Conservation (phyloP, 371 early-diverging fungal species). For the Funneliformis caledonium region DNA sequence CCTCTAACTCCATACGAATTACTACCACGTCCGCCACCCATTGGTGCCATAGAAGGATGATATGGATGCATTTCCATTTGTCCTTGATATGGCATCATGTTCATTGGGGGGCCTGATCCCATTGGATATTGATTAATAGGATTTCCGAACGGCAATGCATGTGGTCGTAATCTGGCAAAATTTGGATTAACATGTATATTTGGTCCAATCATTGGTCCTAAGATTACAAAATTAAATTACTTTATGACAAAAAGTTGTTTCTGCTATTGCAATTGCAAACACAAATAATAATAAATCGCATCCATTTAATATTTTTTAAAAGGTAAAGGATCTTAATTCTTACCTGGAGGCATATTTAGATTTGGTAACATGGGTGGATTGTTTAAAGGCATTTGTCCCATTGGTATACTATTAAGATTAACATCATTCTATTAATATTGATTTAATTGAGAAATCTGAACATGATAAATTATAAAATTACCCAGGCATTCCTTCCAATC, state of each 20-base stretch:
- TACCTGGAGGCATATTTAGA: conserved; percentile 1
- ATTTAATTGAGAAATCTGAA: background rate
- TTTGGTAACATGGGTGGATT: conserved; percentile 17
- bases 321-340: background rate
- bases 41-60: conserved; percentile 8
- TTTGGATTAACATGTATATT: conserved; percentile 37
- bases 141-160: conserved; percentile 1
- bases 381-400: conserved; percentile 25
- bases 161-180: conserved; percentile 31
- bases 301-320: background rate
- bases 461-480: background rate
- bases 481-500: conserved; percentile 32
- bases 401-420: background rate
- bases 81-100: conserved; percentile 27
- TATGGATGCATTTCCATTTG: conserved; percentile 23
- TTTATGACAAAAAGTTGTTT: background rate
- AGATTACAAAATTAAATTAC: background rate
- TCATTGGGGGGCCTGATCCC: conserved; percentile 9
- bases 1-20: background rate
- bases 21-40: background rate
- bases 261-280: background rate
- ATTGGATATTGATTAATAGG: conserved; percentile 16
- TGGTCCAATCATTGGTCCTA: conserved; percentile 23
- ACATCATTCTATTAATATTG: background rate
- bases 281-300: conserved; percentile 8